phyloP scores from a whole-genome alignment of 768 basidiomycete genomes.

The Suillus variegatus region DNA sequence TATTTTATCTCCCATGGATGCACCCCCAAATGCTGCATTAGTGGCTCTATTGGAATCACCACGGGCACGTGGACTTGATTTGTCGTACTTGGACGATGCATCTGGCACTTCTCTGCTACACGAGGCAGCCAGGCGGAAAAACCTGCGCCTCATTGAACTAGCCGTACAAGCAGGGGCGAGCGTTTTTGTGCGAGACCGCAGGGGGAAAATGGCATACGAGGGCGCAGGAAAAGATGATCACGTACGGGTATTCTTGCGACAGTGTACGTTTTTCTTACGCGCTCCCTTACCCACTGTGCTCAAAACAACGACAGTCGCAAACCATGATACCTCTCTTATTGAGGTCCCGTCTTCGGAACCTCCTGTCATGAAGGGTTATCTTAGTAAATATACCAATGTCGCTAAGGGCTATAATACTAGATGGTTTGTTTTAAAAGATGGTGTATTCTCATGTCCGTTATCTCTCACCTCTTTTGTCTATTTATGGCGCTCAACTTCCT shows the following conservation, averaged over 20 bases:
- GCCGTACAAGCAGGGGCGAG: conserved; percentile 85
- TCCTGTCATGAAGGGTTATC: conserved; percentile 69
- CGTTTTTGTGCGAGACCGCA: conserved; percentile 80
- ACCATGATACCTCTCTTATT: conserved; percentile 76
- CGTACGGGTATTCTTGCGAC: conserved; percentile 78
- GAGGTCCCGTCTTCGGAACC: conserved; percentile 51
- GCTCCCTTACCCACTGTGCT: background rate
- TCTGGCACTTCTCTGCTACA: conserved; percentile 81
- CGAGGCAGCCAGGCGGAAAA: conserved; percentile 81
- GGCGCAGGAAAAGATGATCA: conserved; percentile 78
- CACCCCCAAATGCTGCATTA: conserved; percentile 45
- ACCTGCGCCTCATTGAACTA: conserved; percentile 81
- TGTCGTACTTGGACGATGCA: conserved; percentile 79
- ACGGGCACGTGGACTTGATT: conserved; percentile 68
- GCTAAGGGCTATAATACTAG: conserved; percentile 86
- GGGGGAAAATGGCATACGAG: conserved; percentile 69
- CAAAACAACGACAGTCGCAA: conserved; percentile 55
- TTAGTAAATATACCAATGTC: conserved; percentile 93
- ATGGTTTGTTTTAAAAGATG: conserved; percentile 91
- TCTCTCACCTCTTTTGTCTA: background rate
- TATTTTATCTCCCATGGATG: conserved; percentile 55
- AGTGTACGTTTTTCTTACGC: conserved; percentile 55
- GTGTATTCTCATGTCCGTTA: conserved; percentile 77
- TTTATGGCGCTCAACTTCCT: conserved; percentile 1
- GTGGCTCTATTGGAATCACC: conserved; percentile 66